These are phyloP conservation scores for Trametes cinnabarina DNA, from an alignment of 768 basidiomycete species.

Conservation along the genomic window DNA sequence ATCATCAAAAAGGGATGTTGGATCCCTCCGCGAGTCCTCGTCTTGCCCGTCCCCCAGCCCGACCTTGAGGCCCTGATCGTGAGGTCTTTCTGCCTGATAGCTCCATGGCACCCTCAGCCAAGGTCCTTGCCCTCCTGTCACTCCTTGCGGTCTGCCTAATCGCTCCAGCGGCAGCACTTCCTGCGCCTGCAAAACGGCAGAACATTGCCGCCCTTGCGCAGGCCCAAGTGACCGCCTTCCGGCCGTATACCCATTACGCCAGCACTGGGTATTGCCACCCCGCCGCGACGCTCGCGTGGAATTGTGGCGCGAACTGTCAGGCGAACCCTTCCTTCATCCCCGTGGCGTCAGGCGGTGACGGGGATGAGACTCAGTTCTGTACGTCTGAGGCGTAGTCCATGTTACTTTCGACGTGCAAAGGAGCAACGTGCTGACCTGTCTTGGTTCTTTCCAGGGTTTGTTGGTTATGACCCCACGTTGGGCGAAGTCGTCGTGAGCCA, in stretches of 20 bases:
- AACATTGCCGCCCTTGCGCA: slow-evolving; percentile 24
- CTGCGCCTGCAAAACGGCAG: slow-evolving; percentile 11
- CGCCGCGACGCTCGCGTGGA: slow-evolving; percentile 27
- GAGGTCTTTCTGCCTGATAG: background rate
- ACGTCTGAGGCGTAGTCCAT: background rate
- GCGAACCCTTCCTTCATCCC: slow-evolving; percentile 48
- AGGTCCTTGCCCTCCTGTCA: background rate
- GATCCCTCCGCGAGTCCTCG: background rate
- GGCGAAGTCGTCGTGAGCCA: slow-evolving; percentile 37
- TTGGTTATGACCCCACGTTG: slow-evolving; percentile 48
- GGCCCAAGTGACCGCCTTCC: slow-evolving; percentile 27
- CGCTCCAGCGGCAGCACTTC: slow-evolving; percentile 1
- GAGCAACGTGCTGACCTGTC: background rate
- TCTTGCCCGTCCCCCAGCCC: background rate
- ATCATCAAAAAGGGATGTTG: background rate
- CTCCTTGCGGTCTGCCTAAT: background rate
- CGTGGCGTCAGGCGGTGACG: slow-evolving; percentile 49
- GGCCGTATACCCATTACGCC: slow-evolving; percentile 33
- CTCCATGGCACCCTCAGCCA: background rate
- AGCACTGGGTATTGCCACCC: slow-evolving; percentile 33
- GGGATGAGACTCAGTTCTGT: slow-evolving; percentile 43
- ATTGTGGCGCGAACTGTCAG: slow-evolving; percentile 39
- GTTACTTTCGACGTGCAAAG: background rate
- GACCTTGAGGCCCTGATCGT: background rate
- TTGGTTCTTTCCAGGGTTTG: slow-evolving; percentile 40